A percentile compares a stretch with the other conserved stretches of the same genome.
phyloP scores from a whole-genome alignment of 768 basidiomycete genomes.

The Leccinum barrowsii region DNA sequence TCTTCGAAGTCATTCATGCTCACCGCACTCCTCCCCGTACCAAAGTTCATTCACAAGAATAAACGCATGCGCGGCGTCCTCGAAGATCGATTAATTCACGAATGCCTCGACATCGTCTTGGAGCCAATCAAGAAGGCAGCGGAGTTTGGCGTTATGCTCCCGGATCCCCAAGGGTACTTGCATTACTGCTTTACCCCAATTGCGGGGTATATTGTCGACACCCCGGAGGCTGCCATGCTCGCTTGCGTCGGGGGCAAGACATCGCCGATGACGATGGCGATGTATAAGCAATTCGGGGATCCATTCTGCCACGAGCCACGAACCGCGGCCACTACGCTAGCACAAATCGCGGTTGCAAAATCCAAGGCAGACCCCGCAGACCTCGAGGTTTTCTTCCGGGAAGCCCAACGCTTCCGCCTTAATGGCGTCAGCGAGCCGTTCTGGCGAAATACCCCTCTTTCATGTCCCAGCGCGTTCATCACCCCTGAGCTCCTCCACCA shows the following conservation, averaged over 20 bases:
- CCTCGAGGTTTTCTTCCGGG: background rate
- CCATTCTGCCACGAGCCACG: background rate
- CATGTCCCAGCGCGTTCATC: background rate
- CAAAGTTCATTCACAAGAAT: background rate
- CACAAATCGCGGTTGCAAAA: background rate
- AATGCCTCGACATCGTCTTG: background rate
- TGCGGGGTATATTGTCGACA: background rate
- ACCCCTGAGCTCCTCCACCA: background rate
- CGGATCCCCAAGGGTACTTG: background rate
- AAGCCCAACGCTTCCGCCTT: background rate
- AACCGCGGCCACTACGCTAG: background rate
- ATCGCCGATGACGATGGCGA: background rate
- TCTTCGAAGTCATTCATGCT: background rate
- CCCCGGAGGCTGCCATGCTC: background rate
- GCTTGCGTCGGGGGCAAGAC: background rate
- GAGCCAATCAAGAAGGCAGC: background rate
- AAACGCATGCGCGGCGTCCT: background rate
- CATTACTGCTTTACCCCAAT: background rate
- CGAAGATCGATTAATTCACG: background rate
- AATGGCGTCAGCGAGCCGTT: background rate
- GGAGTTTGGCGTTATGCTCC: background rate
- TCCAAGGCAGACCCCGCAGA: background rate
- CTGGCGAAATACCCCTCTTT: background rate
- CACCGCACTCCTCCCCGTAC: background rate
- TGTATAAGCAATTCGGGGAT: background rate